Evolutionary conservation across 192 early-diverging fungal genomes (phyloP).

Genomic region (Phycomyces nitens): DNA sequence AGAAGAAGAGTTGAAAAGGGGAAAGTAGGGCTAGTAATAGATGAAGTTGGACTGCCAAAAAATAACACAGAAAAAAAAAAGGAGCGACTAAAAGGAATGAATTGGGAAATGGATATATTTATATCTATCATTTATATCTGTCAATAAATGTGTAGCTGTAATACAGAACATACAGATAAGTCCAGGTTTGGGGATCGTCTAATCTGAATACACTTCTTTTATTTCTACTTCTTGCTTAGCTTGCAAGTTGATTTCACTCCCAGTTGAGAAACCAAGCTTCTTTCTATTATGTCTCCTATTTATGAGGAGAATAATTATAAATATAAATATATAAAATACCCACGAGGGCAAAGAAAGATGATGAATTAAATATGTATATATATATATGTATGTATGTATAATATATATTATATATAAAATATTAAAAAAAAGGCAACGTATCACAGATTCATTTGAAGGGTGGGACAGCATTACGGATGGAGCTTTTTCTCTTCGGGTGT

Average conservation of each 20-base stretch:
- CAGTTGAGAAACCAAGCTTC: no score
- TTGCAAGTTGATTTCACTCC: not conserved
- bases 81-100: not conserved
- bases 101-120: not conserved
- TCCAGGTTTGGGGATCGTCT: no score
- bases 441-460: not conserved
- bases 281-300: not conserved
- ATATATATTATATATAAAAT: no score
- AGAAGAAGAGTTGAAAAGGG: constrained; percentile 1
- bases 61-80: not conserved
- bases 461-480: not conserved
- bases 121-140: no score
- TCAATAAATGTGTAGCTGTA: no score
- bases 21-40: not conserved
- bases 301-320: not conserved
- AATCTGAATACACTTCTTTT: no score
- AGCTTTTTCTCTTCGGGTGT: constrained; percentile 1
- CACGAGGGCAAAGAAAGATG: not conserved
- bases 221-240: no score
- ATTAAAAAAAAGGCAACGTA: no score
- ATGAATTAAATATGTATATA: not conserved
- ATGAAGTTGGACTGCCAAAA: not conserved
- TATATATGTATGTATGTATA: not conserved
- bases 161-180: no score
- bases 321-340: not conserved